Evolutionary conservation across 164 flowering plant genomes (phyloP), one percentile per base, ranked within the genome.

Genomic region (Berberis thunbergii): DNA sequence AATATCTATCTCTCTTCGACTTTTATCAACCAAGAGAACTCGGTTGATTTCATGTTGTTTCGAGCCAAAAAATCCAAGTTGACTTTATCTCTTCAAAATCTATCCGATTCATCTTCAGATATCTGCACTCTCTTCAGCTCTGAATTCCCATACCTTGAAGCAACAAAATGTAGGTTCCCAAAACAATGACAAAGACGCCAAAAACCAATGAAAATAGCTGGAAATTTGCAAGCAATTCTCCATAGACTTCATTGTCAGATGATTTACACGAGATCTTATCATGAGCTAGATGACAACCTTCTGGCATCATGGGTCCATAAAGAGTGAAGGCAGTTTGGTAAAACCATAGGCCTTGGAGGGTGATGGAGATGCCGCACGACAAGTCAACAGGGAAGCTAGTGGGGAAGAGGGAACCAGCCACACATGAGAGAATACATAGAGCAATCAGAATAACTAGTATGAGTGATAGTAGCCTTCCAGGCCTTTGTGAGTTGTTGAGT

Each of bases 271-370:
- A 46, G 49, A 94, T 73, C 45, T 9, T 61, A 50, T 79, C 71
- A 4, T 52, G 84, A 63, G 75, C 81, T 39, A 89, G 81, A 67
- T 7, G 58, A 65, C 96, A 95, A 56, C 97, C 97, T 40, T 81
- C 79, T 7, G 98, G 99, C 94, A 89, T 86, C 88, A 86, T 83
- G 6, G 97, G 87, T 42, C 99, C 97, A 60, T 87, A 95, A 4
- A 95, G 96, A 56, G 87, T 80, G 75, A 91, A 86, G 7, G 99
- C 97, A 3, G 99, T 95, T 67, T 91, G 96, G 72, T 89, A 95
- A 75, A 95, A 95, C 99, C 99, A 95, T 44, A 95, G 86, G 62
- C 99, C 99, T 76, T 91, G 99, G 43, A 94, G 87, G n/a, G 97
- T 80, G 13, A 91, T 82, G 40, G 91, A 84, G 62, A 89, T 85